Evolutionary conservation across 768 basidiomycete species (phyloP).

Genomic region (Cantharellus cinnabarinus): DNA sequence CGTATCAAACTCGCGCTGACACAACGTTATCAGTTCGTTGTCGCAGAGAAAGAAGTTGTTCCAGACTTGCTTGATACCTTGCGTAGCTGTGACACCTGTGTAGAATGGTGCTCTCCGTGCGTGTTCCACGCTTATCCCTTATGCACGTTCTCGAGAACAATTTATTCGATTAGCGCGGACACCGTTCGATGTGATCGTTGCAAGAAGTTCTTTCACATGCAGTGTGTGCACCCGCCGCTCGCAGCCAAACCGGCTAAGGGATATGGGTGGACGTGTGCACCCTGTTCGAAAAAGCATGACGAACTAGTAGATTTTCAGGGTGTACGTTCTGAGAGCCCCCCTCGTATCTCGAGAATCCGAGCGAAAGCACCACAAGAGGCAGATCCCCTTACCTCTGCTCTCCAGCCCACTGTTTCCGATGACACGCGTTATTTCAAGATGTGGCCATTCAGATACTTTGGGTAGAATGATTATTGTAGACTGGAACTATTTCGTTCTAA

Average conservation of each 20-base stretch:
- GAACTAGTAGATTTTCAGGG: conserved; percentile 66
- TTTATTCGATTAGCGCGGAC: conserved; percentile 20
- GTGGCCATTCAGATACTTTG: conserved; percentile 95
- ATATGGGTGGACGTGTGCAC: conserved; percentile 94
- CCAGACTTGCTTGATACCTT: conserved; percentile 85
- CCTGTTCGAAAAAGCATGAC: conserved; percentile 74
- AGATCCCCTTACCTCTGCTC: not conserved
- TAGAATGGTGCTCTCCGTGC: no score
- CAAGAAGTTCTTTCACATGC: conserved; percentile 88
- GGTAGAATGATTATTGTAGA: conserved; percentile 27
- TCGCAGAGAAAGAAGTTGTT: conserved; percentile 84
- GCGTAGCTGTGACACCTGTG: conserved; percentile 24
- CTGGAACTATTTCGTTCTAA: not conserved
- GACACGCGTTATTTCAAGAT: conserved; percentile 70
- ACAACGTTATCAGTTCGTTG: conserved; percentile 80
- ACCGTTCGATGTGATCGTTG: conserved; percentile 77
- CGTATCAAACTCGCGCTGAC: conserved; percentile 58
- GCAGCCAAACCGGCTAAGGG: conserved; percentile 82
- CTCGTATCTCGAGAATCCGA: conserved; percentile 1
- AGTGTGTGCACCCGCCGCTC: conserved; percentile 80
- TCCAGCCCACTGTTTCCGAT: conserved; percentile 21
- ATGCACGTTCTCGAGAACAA: conserved; percentile 7
- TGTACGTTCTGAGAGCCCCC: conserved; percentile 36
- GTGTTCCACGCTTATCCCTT: no score
- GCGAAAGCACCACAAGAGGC: not conserved